Percentiles rank a stretch among this genome's conserved stretches.
Conservation (phyloP, 2,329 filamentous ascomycete genomes). For the Penicillium sp. region DNA sequence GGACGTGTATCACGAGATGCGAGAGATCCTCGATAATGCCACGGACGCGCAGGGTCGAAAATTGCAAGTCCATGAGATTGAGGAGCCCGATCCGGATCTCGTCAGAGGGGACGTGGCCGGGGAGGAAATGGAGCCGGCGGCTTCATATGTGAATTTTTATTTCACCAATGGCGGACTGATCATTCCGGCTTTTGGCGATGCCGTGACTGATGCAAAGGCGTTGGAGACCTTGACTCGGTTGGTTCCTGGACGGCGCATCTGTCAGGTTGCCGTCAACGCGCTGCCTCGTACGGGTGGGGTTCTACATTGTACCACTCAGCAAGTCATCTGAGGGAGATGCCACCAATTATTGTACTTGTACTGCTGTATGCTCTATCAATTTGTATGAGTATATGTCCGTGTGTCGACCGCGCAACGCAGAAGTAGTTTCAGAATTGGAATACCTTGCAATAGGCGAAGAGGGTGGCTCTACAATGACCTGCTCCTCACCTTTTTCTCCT, state of each 20-base stretch:
- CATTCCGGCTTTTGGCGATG: slow-evolving; percentile 25
- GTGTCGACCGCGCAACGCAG: too few relatives aligned
- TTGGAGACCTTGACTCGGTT: slow-evolving; percentile 19
- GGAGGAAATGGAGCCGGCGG: slow-evolving; percentile 19
- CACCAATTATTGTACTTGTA: too few relatives aligned
- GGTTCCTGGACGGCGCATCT: slow-evolving; percentile 23
- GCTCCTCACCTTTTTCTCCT: too few relatives aligned
- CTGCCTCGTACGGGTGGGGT: slow-evolving; percentile 27
- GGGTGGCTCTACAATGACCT: too few relatives aligned
- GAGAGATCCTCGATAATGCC: slow-evolving; percentile 12
- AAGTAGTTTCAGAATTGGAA: too few relatives aligned
- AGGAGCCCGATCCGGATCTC: slow-evolving; percentile 23
- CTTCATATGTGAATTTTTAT: slow-evolving; percentile 29
- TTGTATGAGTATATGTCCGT: too few relatives aligned
- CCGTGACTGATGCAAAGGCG: slow-evolving; percentile 17
- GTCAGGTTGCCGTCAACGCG: slow-evolving; percentile 23
- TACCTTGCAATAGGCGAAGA: too few relatives aligned
- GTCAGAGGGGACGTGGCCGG: slow-evolving; percentile 14
- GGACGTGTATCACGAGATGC: slow-evolving; percentile 24
- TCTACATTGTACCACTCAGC: slow-evolving; percentile 29
- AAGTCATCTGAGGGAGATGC: slow-evolving; percentile 15
- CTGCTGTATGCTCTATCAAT: too few relatives aligned
- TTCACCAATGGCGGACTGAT: slow-evolving; percentile 27
- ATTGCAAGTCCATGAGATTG: slow-evolving; percentile 21
- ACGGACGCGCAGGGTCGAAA: slow-evolving; percentile 22